A percentile compares a stretch with the other conserved stretches of the same genome.
phyloP scores from a whole-genome alignment of 495 filamentous ascomycete species.

The Neurospora sp. region DNA sequence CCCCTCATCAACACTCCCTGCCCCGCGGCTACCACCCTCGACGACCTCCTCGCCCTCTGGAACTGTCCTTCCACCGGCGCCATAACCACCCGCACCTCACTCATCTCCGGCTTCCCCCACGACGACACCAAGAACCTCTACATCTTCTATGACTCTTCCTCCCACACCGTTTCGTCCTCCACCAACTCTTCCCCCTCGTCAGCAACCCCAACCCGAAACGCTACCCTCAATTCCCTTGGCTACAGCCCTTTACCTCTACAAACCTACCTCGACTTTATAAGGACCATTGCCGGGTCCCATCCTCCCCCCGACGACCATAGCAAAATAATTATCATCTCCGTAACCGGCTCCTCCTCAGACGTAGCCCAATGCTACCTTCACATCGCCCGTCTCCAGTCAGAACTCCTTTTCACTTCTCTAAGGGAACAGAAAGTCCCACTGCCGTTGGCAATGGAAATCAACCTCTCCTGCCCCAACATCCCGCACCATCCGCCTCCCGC shows the following conservation, averaged over 20 bases:
- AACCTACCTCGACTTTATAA: constrained; percentile 51
- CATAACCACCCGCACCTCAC: constrained; percentile 57
- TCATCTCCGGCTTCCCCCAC: constrained; percentile 50
- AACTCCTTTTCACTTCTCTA: background rate
- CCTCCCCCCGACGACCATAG: constrained; percentile 8
- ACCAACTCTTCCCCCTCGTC: constrained; percentile 1
- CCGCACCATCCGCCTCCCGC: constrained; percentile 54
- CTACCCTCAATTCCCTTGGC: constrained; percentile 61
- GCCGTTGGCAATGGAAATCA: constrained; percentile 47
- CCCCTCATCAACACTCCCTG: constrained; percentile 62
- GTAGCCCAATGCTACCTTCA: constrained; percentile 35
- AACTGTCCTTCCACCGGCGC: constrained; percentile 51
- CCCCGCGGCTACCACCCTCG: constrained; percentile 56
- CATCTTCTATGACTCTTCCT: constrained; percentile 51
- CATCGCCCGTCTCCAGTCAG: constrained; percentile 11
- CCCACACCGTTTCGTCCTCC: constrained; percentile 6
- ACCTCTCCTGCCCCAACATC: constrained; percentile 69
- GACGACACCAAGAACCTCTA: constrained; percentile 53
- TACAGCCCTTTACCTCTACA: constrained; percentile 58
- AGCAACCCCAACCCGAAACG: constrained; percentile 12
- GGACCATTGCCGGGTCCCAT: constrained; percentile 17
- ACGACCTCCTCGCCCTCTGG: constrained; percentile 48
- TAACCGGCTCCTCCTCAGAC: constrained; percentile 49
- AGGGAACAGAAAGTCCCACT: no score
- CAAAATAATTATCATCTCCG: constrained; percentile 59